These are phyloP conservation scores for Anastatica hierochuntica DNA, from an alignment of 345 rosid species.

Conservation along the genomic window DNA sequence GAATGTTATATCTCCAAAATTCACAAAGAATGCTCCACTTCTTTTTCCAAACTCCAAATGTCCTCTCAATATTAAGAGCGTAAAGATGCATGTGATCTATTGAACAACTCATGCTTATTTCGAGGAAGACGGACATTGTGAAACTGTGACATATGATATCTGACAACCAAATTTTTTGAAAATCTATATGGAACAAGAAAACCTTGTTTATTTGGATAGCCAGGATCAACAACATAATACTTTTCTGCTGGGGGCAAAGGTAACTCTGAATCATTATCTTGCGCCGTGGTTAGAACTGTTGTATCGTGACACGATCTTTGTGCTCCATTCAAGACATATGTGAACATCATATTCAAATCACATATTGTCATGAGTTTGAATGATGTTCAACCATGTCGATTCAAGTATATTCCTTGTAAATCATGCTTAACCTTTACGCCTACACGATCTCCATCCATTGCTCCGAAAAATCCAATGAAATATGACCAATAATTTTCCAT, in stretches of 20 bases:
- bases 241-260: neutral
- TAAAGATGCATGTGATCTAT: neutral
- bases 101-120: neutral
- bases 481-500: neutral
- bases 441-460: neutral
- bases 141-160: neutral
- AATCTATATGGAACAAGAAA: neutral
- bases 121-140: neutral
- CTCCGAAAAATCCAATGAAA: neutral
- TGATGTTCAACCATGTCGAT: neutral
- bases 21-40: neutral
- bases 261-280: neutral
- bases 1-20: neutral
- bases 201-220: neutral
- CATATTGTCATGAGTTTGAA: neutral
- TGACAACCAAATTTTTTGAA: neutral
- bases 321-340: neutral
- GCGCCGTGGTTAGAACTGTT: neutral
- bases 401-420: neutral
- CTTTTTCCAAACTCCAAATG: neutral
- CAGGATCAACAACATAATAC: too few relatives aligned
- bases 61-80: neutral
- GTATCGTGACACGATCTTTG: neutral
- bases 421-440: neutral
- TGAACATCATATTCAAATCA: neutral